These are phyloP conservation scores for Panaeolus cyanescens DNA, from an alignment of 768 basidiomycete species.

Conservation along the genomic window DNA sequence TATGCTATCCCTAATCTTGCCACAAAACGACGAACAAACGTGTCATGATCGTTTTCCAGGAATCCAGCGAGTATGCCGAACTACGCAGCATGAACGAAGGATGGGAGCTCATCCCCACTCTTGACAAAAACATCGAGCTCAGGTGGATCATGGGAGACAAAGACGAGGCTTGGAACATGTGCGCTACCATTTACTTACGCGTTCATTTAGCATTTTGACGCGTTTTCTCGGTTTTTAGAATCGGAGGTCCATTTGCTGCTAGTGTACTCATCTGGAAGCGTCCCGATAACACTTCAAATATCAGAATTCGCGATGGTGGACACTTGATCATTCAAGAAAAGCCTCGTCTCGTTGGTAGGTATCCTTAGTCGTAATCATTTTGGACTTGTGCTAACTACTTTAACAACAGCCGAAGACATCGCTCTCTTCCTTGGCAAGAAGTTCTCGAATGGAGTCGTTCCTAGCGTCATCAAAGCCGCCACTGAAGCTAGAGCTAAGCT, in stretches of 20 bases:
- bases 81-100: conserved; percentile 24
- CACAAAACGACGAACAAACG: too few species aligned
- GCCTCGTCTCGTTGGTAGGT: conserved; percentile 23
- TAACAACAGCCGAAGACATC: not conserved
- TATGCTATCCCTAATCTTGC: not conserved
- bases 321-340: conserved; percentile 29
- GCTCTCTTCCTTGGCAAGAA: not conserved
- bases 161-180: conserved; percentile 24
- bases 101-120: conserved; percentile 25
- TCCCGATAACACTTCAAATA: conserved; percentile 23
- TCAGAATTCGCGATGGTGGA: conserved; percentile 23
- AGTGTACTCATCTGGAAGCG: conserved; percentile 24
- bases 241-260: conserved; percentile 22
- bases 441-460: not conserved
- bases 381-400: not conserved
- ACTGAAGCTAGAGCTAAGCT: not conserved
- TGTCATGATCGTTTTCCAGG: conserved; percentile 4
- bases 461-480: not conserved
- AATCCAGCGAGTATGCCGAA: conserved; percentile 23
- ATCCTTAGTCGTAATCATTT: not conserved
- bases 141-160: conserved; percentile 28
- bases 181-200: not conserved
- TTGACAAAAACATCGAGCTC: conserved; percentile 22
- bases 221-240: conserved; percentile 12
- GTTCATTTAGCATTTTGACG: not conserved